Evolutionary conservation across 179 eudicot genomes (phyloP).

Genomic region (Silene coronaria): DNA sequence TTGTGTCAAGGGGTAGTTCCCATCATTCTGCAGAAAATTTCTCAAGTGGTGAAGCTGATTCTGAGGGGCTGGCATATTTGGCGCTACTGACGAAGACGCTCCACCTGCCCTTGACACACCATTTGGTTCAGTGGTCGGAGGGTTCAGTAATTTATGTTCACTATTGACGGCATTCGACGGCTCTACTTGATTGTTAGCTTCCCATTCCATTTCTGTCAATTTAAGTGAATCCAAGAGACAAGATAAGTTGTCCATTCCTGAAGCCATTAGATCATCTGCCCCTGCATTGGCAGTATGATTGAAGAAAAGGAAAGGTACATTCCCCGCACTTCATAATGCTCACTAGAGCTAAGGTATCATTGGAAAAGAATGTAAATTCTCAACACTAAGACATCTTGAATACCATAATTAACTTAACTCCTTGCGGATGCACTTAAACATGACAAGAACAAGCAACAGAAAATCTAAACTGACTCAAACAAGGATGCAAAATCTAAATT

Average conservation of each 20-base stretch:
- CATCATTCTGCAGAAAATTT: conserved; percentile 59
- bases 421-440: not conserved
- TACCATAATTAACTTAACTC: not conserved
- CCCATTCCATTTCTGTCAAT: conserved; percentile 83
- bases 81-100: conserved; percentile 35
- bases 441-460: not conserved
- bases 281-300: conserved; percentile 52
- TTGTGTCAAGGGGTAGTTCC: conserved; percentile 62
- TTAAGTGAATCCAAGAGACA: conserved; percentile 76
- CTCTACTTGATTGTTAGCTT: conserved; percentile 48
- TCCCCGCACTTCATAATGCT: conserved; percentile 13
- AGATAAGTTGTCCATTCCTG: conserved; percentile 43
- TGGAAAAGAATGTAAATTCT: not conserved
- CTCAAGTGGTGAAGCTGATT: conserved; percentile 57
- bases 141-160: conserved; percentile 34
- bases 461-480: not conserved
- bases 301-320: conserved; percentile 28
- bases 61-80: conserved; percentile 37
- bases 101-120: conserved; percentile 40
- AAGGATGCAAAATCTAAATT: not conserved
- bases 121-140: conserved; percentile 37
- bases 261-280: conserved; percentile 51
- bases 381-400: not conserved
- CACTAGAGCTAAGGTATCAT: not conserved
- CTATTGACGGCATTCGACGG: conserved; percentile 31